Conservation (phyloP, 768 basidiomycete genomes). For the Lentinula sp. region DNA sequence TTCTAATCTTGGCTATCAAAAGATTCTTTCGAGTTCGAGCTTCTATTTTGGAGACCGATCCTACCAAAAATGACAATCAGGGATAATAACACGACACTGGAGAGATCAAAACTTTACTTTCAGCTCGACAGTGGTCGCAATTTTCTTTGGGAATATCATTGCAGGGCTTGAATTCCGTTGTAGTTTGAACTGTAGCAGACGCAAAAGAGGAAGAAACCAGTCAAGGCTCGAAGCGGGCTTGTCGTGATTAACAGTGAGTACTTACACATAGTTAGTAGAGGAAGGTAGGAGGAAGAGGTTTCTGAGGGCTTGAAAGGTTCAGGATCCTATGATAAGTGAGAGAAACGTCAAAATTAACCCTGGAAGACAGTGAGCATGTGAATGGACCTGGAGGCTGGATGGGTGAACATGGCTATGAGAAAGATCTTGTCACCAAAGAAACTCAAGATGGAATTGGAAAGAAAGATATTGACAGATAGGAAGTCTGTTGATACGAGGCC, state of each 20-base stretch:
- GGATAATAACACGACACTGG: too few relatives aligned
- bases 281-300: background rate
- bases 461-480: too few relatives aligned
- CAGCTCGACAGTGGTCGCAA: background rate
- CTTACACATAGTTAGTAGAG: background rate
- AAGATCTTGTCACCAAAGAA: too few relatives aligned
- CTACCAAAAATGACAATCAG: background rate
- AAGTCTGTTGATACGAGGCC: too few relatives aligned
- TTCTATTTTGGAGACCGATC: slow-evolving; percentile 2
- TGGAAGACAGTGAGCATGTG: too few relatives aligned
- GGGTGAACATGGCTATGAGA: too few relatives aligned
- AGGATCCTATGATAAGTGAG: background rate
- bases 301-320: background rate
- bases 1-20: background rate
- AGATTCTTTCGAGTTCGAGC: background rate
- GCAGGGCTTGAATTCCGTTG: background rate
- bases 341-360: background rate
- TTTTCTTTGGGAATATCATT: background rate
- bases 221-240: background rate
- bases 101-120: background rate
- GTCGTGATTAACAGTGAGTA: background rate
- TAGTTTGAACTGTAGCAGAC: background rate
- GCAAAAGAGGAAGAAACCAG: background rate
- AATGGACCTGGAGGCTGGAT: background rate
- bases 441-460: too few relatives aligned